Conservation (phyloP, 2,329 filamentous ascomycete genomes). For the Gnomoniopsis smithogilvyi region DNA sequence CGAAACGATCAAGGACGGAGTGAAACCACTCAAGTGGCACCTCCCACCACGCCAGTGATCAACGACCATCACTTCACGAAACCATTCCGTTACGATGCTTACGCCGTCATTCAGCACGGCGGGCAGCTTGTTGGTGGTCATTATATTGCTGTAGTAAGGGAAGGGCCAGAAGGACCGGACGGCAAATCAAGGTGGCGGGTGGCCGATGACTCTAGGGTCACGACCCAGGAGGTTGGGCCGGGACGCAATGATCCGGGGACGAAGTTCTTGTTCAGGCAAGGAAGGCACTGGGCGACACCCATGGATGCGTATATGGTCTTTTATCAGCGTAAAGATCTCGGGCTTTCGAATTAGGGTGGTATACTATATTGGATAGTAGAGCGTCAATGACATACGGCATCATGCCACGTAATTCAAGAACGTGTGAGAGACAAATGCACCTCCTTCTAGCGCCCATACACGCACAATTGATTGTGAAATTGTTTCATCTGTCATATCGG, state of each 20-base stretch:
- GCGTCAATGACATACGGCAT: not conserved
- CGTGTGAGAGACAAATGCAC: no score
- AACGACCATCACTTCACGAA: slow-evolving; percentile 39
- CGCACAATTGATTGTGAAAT: no score
- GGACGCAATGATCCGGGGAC: slow-evolving; percentile 32
- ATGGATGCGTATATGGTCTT: slow-evolving; percentile 47
- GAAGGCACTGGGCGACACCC: slow-evolving; percentile 21
- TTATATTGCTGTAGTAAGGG: slow-evolving; percentile 70
- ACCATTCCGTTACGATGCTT: slow-evolving; percentile 78
- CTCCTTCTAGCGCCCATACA: no score
- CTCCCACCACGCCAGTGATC: slow-evolving; percentile 23
- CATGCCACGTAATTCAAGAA: no score
- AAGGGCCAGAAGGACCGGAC: slow-evolving; percentile 33
- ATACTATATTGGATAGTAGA: not conserved
- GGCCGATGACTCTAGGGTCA: slow-evolving; percentile 45
- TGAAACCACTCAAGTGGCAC: slow-evolving; percentile 17
- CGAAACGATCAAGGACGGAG: slow-evolving; percentile 18
- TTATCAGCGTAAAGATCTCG: slow-evolving; percentile 28
- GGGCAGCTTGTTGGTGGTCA: slow-evolving; percentile 68
- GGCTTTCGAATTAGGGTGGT: not conserved
- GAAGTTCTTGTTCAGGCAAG: slow-evolving; percentile 35
- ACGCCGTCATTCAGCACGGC: slow-evolving; percentile 82
- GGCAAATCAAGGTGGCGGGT: slow-evolving; percentile 45
- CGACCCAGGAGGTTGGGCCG: slow-evolving; percentile 39
- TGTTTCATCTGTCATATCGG: no score